Evolutionary conservation across 305 asterid genomes (phyloP), one percentile per base, ranked within the genome.

Genomic region (Fraxinus ornus): DNA sequence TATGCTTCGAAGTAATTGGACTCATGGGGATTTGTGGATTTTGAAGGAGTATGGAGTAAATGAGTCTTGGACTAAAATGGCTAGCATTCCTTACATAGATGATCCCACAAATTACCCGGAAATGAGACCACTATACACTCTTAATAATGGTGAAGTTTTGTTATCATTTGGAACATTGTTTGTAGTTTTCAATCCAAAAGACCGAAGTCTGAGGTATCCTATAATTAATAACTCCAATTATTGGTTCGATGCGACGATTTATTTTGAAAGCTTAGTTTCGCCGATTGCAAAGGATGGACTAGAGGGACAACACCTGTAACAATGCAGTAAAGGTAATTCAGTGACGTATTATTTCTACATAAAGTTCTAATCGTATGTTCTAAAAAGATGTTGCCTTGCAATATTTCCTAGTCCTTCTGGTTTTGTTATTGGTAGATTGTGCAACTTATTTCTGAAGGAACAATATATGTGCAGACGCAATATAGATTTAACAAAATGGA

Each of bases 31-130:
- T 78, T 33, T 89, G 32, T 90, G 90, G 91, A n/a, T 90, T 62
- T 2, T 80, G 87, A 84, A 82, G 79, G 28, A 87, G 60, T 85
- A 86, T 52, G 85, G 86, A 22, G 86, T 82, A 80, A 41, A 35
- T 32, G 90, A 86, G 3, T 84, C 88, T 76, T 87, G 90, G 89
- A 7, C 2, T 33, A 85, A 66, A 78, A 72, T 85, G 78, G 73
- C 10, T 21, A 73, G 47, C 24, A 7, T 83, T 80, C 76, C 84
- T 41, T 77, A 66, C 74, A 19, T 9, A 3, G 26, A 73, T 36
- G 36, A 24, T 24, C 26, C 15, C 12, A 55, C 7, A 36, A 10
- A 66, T 4, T 5, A 62, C 12, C 24, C 49, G 6, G 37, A 64
- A 22, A 17, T 76, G 21, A n/a, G 7, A 9, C 79, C 81, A 1